These are phyloP conservation scores for Aegilops bicornis DNA, from an alignment of 176 grass and related monocot genomes.

Conservation along the genomic window DNA sequence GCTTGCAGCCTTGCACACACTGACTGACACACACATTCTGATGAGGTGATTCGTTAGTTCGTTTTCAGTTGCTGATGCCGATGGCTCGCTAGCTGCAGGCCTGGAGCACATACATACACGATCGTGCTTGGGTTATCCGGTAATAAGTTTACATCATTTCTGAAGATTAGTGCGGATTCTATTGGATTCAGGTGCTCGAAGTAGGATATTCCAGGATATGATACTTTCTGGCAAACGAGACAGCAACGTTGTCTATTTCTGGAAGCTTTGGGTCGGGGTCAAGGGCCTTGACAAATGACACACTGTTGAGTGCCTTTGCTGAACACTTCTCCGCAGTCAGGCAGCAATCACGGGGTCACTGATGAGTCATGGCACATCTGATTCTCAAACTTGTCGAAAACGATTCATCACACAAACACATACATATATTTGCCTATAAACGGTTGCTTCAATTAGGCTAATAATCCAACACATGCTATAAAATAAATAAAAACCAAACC, in stretches of 20 bases:
- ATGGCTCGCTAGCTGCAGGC: neutral
- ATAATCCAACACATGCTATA: neutral
- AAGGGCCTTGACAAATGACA: neutral
- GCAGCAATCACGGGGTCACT: neutral
- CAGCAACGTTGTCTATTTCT: constrained; percentile 3
- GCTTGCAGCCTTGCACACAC: too few relatives aligned
- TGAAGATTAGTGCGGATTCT: neutral
- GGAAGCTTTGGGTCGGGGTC: neutral
- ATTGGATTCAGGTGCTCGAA: neutral
- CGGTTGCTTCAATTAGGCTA: neutral
- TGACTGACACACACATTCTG: too few relatives aligned
- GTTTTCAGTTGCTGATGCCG: neutral
- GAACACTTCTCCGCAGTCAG: neutral
- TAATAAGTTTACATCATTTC: neutral
- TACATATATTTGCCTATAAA: neutral
- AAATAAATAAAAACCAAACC: neutral
- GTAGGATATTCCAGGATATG: neutral
- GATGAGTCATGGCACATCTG: neutral
- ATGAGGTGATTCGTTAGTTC: too few relatives aligned
- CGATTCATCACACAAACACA: constrained; percentile 1
- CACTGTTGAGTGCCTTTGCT: constrained; percentile 24
- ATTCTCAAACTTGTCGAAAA: constrained; percentile 19
- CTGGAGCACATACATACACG: too few relatives aligned
- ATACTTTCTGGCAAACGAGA: neutral
- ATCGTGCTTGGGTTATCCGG: too few relatives aligned